Percentiles rank a stretch among this genome's conserved stretches.
These are phyloP conservation scores for Ramularia endophylla DNA, from an alignment of 2,329 filamentous ascomycete species.

Conservation along the genomic window DNA sequence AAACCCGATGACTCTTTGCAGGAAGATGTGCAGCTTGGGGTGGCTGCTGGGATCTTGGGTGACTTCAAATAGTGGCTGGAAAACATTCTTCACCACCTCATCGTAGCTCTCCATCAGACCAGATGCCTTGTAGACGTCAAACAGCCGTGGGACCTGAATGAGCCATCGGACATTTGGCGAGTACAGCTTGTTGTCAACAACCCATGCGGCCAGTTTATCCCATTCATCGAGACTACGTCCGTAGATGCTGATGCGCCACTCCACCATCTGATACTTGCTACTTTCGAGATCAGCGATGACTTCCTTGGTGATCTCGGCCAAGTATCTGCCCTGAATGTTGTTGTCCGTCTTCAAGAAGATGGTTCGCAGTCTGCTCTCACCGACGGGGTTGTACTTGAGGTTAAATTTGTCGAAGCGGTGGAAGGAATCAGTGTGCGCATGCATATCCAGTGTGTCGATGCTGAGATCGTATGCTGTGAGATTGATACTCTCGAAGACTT, in stretches of 20 bases:
- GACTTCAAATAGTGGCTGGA: constrained; percentile 89
- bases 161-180: constrained; percentile 98
- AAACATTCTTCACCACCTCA: constrained; percentile 83
- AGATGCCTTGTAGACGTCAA: constrained; percentile 89
- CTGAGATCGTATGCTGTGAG: constrained; percentile 95
- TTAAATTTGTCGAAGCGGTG: constrained; percentile 99
- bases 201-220: constrained; percentile 97
- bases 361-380: constrained; percentile 90
- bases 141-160: constrained; percentile 89
- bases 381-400: constrained; percentile 95
- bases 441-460: constrained; percentile 98
- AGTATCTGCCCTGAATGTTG: constrained; percentile 88
- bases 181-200: constrained; percentile 96
- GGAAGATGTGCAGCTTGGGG: constrained; percentile 88
- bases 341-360: constrained; percentile 99
- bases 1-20: constrained; percentile 93
- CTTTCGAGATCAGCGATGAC: constrained; percentile 96
- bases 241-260: constrained; percentile 98
- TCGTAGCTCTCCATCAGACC: constrained; percentile 85
- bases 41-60: constrained; percentile 81
- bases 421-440: constrained; percentile 96
- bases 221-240: constrained; percentile 88
- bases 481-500: constrained; percentile 97
- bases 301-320: constrained; percentile 97
- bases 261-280: constrained; percentile 99